phyloP scores from a whole-genome alignment of 208 protist species.

The Acanthamoeba sp. region DNA sequence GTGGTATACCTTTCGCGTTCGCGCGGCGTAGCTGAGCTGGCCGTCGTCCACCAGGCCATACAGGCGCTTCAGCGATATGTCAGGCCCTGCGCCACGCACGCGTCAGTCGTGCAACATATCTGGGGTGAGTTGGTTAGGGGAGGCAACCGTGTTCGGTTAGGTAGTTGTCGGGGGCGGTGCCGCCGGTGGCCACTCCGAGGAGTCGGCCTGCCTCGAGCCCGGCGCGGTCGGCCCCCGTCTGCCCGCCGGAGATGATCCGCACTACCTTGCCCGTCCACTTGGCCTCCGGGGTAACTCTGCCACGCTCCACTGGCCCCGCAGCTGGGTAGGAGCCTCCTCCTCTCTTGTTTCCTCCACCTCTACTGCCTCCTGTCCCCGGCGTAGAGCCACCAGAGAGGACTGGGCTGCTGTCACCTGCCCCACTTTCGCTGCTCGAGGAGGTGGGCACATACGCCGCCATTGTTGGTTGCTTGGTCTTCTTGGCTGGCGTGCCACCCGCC shows the following conservation, averaged over 20 bases:
- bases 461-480: too few relatives aligned
- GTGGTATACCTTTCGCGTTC: conserved; percentile 49
- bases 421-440: too few relatives aligned
- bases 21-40: conserved; percentile 61
- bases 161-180: conserved; percentile 53
- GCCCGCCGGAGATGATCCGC: conserved; percentile 66
- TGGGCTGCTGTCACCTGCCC: too few relatives aligned
- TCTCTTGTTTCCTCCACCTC: too few relatives aligned
- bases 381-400: not conserved
- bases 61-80: conserved; percentile 3
- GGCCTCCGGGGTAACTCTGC: not conserved
- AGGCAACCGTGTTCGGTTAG: conserved; percentile 32
- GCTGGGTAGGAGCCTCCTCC: too few relatives aligned
- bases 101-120: too few relatives aligned
- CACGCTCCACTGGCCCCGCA: not conserved
- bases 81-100: conserved; percentile 26
- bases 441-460: too few relatives aligned
- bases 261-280: conserved; percentile 69
- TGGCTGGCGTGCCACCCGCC: too few relatives aligned
- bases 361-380: not conserved
- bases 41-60: conserved; percentile 30
- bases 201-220: conserved; percentile 61
- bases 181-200: conserved; percentile 56
- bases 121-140: too few relatives aligned
- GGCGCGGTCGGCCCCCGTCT: conserved; percentile 71